phyloP scores from a whole-genome alignment of 805 yeast species.

The Candida vartiovaarae region DNA sequence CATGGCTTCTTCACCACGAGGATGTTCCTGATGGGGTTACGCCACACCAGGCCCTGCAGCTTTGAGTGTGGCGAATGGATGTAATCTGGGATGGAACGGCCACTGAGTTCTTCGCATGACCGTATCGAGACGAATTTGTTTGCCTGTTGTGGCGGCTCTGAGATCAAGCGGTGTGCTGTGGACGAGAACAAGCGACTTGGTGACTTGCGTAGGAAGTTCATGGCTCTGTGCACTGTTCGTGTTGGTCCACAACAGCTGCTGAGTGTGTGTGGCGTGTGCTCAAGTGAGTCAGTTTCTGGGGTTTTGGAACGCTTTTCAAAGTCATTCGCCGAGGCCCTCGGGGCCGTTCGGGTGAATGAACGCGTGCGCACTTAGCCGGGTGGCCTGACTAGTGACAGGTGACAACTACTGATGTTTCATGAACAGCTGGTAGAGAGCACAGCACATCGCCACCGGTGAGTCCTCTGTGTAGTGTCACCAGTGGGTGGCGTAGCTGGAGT shows the following conservation, averaged over 20 bases:
- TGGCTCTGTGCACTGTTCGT: neutral
- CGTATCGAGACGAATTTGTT: conserved; percentile 26
- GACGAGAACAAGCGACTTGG: conserved; percentile 12
- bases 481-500: neutral
- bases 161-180: conserved; percentile 9
- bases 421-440: no score
- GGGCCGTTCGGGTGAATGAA: no score
- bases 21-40: conserved; percentile 64
- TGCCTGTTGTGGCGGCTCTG: conserved; percentile 24
- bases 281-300: no score
- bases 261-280: no score
- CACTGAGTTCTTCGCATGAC: conserved; percentile 24
- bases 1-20: conserved; percentile 82
- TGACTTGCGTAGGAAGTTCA: neutral
- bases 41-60: conserved; percentile 62
- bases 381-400: no score
- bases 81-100: conserved; percentile 41
- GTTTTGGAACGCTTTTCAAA: no score
- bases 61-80: conserved; percentile 51
- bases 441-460: no score
- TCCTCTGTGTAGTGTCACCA: neutral
- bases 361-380: no score
- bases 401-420: no score
- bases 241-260: no score
- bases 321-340: no score